Evolutionary conservation across 371 early-diverging fungal genomes (phyloP), one percentile per base, ranked within the genome.

Genomic region (Haplosporangium sp.): DNA sequence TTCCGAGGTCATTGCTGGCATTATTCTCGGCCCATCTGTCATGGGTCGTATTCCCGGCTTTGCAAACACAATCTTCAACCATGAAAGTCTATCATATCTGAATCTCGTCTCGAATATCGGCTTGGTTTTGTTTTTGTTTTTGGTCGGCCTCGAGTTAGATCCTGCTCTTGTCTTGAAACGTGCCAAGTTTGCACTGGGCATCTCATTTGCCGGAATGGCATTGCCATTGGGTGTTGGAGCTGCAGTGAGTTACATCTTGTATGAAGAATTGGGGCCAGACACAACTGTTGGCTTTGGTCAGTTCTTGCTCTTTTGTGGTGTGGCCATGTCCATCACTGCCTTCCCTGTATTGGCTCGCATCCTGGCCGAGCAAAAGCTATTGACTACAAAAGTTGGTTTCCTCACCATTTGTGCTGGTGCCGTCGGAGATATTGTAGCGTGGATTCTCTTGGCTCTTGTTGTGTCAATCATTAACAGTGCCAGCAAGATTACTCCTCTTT

Each of bases 291-390:
- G 88, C 0, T 95, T 94, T 72, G 79, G 85, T 8, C 91, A 86
- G 47, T 96, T 94, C 71, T 68, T 93, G 57, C 89, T 94, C 38
- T 97, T 97, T 81, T 83, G 91, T 35, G 95, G 95, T 62, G 96
- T 96, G 3, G 94, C 95, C 57, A 94, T 97, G 92, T 87, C 95
- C 38, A 96, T 97, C 76, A 97, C 98, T 0, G 96, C 97, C 0
- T 96, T 96, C 71, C 97, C 96, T 0, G 96, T 97, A 7, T 88
- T 98, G 35, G 98, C 96, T 0, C 93, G 98, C 67, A 96, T 98
- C 61, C 84, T 98, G 63, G 93, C 95, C 0, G 97, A 97, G 76
- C 87, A 92, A 34, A 93, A 94, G 63, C 77, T 97, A 48, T 78
- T 97, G 47, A 84, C 88, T 17, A 96, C 97, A 19, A 82, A 83